phyloP scores from a whole-genome alignment of 2,329 filamentous ascomycete genomes.

The Ustulina deusta region DNA sequence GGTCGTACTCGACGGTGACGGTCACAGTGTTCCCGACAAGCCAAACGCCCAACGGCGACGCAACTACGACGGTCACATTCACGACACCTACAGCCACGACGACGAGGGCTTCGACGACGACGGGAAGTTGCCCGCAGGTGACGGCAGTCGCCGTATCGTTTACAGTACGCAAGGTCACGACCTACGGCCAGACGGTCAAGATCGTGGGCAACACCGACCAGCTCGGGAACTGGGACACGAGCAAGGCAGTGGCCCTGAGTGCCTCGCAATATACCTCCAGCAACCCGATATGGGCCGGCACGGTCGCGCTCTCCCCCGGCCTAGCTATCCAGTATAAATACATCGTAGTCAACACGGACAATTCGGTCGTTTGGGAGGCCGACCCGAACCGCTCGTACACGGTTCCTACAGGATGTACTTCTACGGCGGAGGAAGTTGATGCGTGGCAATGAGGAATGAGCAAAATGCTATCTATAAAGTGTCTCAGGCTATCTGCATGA shows the following conservation, averaged over 20 bases:
- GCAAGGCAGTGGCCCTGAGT: conserved; percentile 66
- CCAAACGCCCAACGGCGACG: conserved; percentile 58
- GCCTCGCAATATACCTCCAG: conserved; percentile 68
- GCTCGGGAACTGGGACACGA: conserved; percentile 73
- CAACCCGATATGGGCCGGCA: conserved; percentile 72
- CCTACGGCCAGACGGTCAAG: conserved; percentile 73
- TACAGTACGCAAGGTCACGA: conserved; percentile 67
- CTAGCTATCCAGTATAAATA: conserved; percentile 75
- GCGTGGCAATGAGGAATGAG: conserved; percentile 51
- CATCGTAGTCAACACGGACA: conserved; percentile 67
- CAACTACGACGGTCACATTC: conserved; percentile 41
- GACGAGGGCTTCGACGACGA: conserved; percentile 42
- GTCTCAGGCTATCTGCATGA: not conserved
- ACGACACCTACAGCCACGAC: conserved; percentile 46
- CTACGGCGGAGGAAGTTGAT: conserved; percentile 48
- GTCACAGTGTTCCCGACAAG: conserved; percentile 62
- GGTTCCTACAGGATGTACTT: conserved; percentile 50
- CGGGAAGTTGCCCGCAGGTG: conserved; percentile 54
- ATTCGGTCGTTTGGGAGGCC: conserved; percentile 72
- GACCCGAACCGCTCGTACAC: conserved; percentile 64
- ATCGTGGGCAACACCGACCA: conserved; percentile 69
- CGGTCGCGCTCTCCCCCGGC: conserved; percentile 67
- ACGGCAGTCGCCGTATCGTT: conserved; percentile 72
- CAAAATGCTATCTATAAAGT: not conserved
- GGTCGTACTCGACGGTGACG: conserved; percentile 65